These are phyloP conservation scores for Ogataea salicorniae DNA, from an alignment of 805 yeast genomes.

Conservation along the genomic window DNA sequence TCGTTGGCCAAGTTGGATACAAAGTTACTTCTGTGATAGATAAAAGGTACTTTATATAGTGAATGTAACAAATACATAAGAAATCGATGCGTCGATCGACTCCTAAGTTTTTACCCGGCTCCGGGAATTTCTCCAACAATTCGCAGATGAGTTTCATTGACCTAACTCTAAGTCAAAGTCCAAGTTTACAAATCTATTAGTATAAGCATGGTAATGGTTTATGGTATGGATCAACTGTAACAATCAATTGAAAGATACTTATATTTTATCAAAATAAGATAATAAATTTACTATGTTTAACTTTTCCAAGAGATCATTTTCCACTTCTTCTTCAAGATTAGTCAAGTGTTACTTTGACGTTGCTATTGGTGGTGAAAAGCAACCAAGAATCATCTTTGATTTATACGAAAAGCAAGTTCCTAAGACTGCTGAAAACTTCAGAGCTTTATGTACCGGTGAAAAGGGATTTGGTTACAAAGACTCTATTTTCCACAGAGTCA, in stretches of 20 bases:
- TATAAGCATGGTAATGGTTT: no score
- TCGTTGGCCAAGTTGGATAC: conserved; percentile 9
- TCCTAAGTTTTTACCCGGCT: no score
- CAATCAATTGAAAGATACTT: no score
- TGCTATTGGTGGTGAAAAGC: conserved; percentile 47
- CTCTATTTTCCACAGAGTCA: conserved; percentile 92
- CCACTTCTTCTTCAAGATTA: conserved; percentile 39
- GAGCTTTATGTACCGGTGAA: conserved; percentile 85
- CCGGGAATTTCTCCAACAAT: no score
- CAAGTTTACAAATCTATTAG: no score
- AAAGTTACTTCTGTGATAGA: conserved; percentile 6
- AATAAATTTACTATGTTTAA: conserved; percentile 15
- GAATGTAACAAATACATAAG: background rate
- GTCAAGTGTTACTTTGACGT: conserved; percentile 56
- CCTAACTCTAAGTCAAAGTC: no score
- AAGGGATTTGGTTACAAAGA: conserved; percentile 86
- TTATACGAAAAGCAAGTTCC: conserved; percentile 89
- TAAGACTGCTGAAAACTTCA: conserved; percentile 94
- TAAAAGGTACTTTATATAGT: background rate
- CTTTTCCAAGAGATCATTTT: conserved; percentile 41
- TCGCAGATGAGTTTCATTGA: no score
- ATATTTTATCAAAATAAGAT: background rate
- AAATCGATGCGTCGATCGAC: background rate
- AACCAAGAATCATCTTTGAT: conserved; percentile 67
- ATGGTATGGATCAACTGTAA: no score